A percentile compares a stretch with the other conserved stretches of the same genome.
Evolutionary conservation across 2,329 filamentous ascomycete species (phyloP).

Genomic region (Diaporthe vaccinii): DNA sequence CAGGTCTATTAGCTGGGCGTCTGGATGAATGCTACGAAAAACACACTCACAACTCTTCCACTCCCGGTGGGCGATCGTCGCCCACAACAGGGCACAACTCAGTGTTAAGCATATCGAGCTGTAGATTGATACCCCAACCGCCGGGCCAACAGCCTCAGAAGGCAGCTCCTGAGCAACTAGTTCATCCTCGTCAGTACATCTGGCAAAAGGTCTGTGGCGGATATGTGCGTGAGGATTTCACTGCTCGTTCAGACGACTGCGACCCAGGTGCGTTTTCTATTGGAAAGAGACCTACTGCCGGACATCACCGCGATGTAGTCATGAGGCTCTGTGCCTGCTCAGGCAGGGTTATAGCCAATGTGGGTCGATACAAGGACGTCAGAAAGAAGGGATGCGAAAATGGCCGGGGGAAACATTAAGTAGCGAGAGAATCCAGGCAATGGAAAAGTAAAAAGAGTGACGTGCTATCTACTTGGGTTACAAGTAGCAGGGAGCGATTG

Average conservation of each 20-base stretch:
- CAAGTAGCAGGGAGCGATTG: slow-evolving; percentile 11
- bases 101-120: slow-evolving; percentile 35
- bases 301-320: slow-evolving; percentile 34
- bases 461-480: neutral
- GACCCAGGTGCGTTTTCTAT: neutral
- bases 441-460: slow-evolving; percentile 2
- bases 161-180: slow-evolving; percentile 34
- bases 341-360: slow-evolving; percentile 11
- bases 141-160: slow-evolving; percentile 35
- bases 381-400: neutral
- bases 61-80: slow-evolving; percentile 46
- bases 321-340: slow-evolving; percentile 30
- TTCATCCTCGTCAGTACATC: neutral
- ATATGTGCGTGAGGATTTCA: neutral
- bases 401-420: slow-evolving; percentile 1
- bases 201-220: neutral
- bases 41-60: slow-evolving; percentile 56
- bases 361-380: slow-evolving; percentile 11
- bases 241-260: neutral
- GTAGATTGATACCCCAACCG: slow-evolving; percentile 38
- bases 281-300: slow-evolving; percentile 10
- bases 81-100: slow-evolving; percentile 37
- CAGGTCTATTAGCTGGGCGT: slow-evolving; percentile 28
- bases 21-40: neutral
- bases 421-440: slow-evolving; percentile 7